These are phyloP conservation scores for Linnemannia schmuckeri DNA, from an alignment of 192 early-diverging fungal species.

Conservation along the genomic window DNA sequence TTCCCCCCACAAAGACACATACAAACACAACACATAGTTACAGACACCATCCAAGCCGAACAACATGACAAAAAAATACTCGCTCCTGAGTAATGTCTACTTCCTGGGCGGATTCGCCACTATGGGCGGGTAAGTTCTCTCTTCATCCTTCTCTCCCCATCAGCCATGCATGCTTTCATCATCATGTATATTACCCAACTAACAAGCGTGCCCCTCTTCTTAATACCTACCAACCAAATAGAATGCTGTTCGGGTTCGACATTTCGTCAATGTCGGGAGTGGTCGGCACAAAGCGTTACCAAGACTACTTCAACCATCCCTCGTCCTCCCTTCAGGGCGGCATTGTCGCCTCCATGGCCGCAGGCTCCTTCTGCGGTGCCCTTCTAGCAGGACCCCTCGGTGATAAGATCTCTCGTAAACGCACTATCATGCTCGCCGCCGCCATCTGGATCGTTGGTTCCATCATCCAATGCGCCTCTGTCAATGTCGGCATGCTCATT, in stretches of 20 bases:
- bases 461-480: conserved; percentile 73
- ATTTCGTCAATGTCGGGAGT: conserved; percentile 64
- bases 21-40: no score
- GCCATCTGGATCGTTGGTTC: conserved; percentile 79
- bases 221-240: background rate
- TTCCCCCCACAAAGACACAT: background rate
- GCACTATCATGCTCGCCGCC: conserved; percentile 73
- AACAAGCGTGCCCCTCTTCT: background rate
- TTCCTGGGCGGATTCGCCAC: conserved; percentile 60
- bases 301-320: conserved; percentile 67
- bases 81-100: conserved; percentile 35
- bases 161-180: no score
- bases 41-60: background rate
- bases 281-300: conserved; percentile 61
- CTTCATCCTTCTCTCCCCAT: no score
- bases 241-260: conserved; percentile 67
- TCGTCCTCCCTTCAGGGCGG: conserved; percentile 66
- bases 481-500: conserved; percentile 73
- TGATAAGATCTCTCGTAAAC: conserved; percentile 76
- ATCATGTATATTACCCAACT: background rate
- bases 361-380: conserved; percentile 82
- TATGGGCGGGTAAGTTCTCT: conserved; percentile 53
- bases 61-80: conserved; percentile 25
- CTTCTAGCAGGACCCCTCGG: conserved; percentile 76
- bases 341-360: conserved; percentile 73